Evolutionary conservation across 179 eudicot genomes (phyloP).

Genomic region (Pouteria campechiana): DNA sequence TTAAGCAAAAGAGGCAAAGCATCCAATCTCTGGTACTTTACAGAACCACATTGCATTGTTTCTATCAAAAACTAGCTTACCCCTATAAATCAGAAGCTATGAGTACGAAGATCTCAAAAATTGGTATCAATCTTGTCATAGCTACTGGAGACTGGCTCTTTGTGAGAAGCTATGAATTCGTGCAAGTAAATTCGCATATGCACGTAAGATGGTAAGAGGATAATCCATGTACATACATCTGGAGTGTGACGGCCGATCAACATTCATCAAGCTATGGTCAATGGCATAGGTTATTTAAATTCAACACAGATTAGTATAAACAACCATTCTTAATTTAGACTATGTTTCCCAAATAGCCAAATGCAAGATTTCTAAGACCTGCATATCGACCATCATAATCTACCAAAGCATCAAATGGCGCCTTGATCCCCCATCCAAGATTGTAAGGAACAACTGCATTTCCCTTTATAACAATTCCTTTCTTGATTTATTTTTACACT

Average conservation of each 20-base stretch:
- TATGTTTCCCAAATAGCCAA: no score
- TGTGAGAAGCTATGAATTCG: slow-evolving; percentile 15
- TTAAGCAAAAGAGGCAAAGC: no score
- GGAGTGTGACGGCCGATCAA: no score
- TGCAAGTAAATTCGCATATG: neutral
- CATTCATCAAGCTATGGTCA: no score
- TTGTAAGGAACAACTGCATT: neutral
- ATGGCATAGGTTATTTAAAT: no score
- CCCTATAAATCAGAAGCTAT: no score
- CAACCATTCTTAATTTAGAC: neutral
- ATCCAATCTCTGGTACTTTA: no score
- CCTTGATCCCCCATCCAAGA: no score
- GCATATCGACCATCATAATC: no score
- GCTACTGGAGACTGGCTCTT: slow-evolving; percentile 1
- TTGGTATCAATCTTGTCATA: slow-evolving; percentile 13
- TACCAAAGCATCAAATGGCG: neutral
- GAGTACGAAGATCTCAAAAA: slow-evolving; percentile 31
- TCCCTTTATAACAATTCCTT: neutral
- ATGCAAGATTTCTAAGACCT: no score
- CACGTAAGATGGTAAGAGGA: neutral
- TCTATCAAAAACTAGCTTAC: no score
- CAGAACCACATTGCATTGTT: no score
- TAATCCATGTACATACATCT: neutral
- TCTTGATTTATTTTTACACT: neutral
- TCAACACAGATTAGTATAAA: neutral